phyloP scores from a whole-genome alignment of 179 eudicot genomes.

The Beta lomatogona region DNA sequence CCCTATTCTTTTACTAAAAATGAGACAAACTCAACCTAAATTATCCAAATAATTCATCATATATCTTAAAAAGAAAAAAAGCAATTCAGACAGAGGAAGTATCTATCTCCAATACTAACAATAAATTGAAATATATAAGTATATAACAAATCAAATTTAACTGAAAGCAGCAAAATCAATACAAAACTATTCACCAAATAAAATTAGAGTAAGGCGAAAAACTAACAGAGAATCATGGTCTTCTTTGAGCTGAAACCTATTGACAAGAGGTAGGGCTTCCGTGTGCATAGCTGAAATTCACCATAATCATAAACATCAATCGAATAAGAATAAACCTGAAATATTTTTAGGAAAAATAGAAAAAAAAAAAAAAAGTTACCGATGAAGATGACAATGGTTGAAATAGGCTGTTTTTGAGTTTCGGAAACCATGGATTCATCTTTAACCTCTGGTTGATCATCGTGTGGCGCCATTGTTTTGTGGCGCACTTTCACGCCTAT shows the following conservation, averaged over 20 bases:
- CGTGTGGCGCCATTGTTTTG: conserved; percentile 45
- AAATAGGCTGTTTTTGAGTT: conserved; percentile 45
- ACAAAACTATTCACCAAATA: no score
- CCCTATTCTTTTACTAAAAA: no score
- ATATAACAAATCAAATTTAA: no score
- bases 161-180: no score
- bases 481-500: background rate
- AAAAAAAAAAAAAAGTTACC: conserved; percentile 35
- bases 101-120: no score
- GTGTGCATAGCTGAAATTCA: conserved; percentile 74
- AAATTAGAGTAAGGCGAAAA: conserved; percentile 3
- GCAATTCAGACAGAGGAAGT: no score
- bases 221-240: conserved; percentile 67
- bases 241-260: conserved; percentile 60
- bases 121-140: no score
- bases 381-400: conserved; percentile 63
- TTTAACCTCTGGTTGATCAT: conserved; percentile 23
- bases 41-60: no score
- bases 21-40: no score
- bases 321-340: background rate
- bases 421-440: conserved; percentile 29
- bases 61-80: no score
- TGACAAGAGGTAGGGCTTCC: conserved; percentile 76
- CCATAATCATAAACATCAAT: conserved; percentile 18
- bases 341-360: no score